Percentiles rank a stretch among this genome's conserved stretches.
Conservation (phyloP, 306 rosid genomes). For the cucumber (Cucumis sativus) region DNA sequence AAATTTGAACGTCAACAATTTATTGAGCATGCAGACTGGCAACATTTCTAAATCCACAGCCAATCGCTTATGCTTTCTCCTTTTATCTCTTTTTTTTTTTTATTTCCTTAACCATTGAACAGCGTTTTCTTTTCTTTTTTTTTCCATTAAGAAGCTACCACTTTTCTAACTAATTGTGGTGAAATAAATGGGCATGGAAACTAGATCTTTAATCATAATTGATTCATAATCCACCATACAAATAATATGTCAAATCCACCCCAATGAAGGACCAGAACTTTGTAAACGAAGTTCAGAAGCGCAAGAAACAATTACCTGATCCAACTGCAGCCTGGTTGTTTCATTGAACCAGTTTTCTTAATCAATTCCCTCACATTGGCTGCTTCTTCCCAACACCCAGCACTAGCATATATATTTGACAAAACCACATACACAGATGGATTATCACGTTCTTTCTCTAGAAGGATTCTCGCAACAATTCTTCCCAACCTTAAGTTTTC, state of each 20-base stretch:
- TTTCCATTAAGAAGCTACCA: neutral
- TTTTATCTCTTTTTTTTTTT: neutral
- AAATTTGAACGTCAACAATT: neutral
- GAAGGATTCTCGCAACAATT: neutral
- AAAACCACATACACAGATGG: constrained; percentile 70
- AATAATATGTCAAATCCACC: neutral
- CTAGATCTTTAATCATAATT: neutral
- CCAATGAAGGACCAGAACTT: neutral
- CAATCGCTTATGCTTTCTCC: neutral
- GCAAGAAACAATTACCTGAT: constrained; percentile 15
- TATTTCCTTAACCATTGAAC: neutral
- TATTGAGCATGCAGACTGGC: neutral
- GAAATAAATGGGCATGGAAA: neutral
- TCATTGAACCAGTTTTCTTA: constrained; percentile 22
- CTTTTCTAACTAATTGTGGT: neutral
- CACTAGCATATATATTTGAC: constrained; percentile 5
- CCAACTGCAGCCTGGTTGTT: constrained; percentile 74
- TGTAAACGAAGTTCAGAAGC: neutral
- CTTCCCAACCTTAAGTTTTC: constrained; percentile 15
- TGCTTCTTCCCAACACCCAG: constrained; percentile 3
- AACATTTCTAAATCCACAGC: neutral
- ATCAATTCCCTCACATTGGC: constrained; percentile 27
- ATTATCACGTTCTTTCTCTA: constrained; percentile 14
- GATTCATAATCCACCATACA: neutral
- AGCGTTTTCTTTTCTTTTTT: neutral